Evolutionary conservation across 345 rosid genomes (phyloP).

Genomic region (Euphorbia peplus): DNA sequence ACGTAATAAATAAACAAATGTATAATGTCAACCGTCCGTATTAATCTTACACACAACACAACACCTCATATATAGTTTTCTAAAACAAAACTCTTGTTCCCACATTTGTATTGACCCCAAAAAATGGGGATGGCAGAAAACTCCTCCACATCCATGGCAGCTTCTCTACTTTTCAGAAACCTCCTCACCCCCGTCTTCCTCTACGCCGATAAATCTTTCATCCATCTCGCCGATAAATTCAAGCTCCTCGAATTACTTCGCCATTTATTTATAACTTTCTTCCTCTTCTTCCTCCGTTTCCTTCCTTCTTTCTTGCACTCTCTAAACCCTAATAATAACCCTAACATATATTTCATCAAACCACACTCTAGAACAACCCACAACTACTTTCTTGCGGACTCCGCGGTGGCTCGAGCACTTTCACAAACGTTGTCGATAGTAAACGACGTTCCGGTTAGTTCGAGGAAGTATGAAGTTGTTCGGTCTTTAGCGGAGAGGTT

Average conservation of each 20-base stretch:
- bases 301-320: constrained; percentile 41
- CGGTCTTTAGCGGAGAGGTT: constrained; percentile 70
- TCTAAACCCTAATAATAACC: constrained; percentile 15
- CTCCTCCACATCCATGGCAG: constrained; percentile 37
- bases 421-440: constrained; percentile 56
- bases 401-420: constrained; percentile 69
- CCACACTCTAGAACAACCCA: constrained; percentile 16
- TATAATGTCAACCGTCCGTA: too few relatives aligned
- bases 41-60: too few relatives aligned
- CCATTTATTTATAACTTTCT: constrained; percentile 37
- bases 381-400: constrained; percentile 24
- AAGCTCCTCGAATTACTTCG: constrained; percentile 56
- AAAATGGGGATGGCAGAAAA: constrained; percentile 38
- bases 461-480: constrained; percentile 75
- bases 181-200: constrained; percentile 43
- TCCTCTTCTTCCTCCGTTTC: constrained; percentile 60
- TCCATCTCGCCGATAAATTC: constrained; percentile 39
- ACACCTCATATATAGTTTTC: neutral
- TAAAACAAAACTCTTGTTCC: neutral
- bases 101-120: neutral
- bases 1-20: too few relatives aligned
- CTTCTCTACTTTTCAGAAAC: constrained; percentile 61
- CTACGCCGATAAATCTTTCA: constrained; percentile 61
- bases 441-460: constrained; percentile 67
- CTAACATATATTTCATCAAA: neutral